Evolutionary conservation across 768 basidiomycete genomes (phyloP), one percentile per base, ranked within the genome.

Genomic region (Pleurotus tuber-regium): DNA sequence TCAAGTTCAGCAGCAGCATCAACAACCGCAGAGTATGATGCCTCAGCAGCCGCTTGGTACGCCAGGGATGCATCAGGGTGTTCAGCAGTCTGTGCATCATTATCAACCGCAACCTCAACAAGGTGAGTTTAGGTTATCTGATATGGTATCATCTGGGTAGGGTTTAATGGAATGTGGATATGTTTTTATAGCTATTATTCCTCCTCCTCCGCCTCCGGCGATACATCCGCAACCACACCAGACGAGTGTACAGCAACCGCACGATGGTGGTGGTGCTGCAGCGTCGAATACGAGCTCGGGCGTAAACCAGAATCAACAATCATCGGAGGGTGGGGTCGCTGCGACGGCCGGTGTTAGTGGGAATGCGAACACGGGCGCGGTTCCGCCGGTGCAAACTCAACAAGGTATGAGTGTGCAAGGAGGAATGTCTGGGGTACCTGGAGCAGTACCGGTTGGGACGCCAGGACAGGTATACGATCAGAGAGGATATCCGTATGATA

Each of bases 1-100:
- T 28, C 39, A 38, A 36, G 62, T 64, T 35, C 66, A 66, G 5
- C 66, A 67, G 35, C 63, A 66, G 38, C 67, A 66, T 30, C 63
- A 62, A 28, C 64, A 55, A 46, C 53, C 53, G 48, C 54, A 43
- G 33, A 26, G 31, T 8, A 8, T 36, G 21, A 31, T 31, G 11
- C 57, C 54, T 41, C 57, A 57, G 11, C 56, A 52, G 36, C 57
- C 49, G 25, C 50, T 50, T 31, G 29, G 44, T 23, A 49, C 29
- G 18, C 54, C 52, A 35, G 35, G 35, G 35, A 38, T 38, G 29
- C 18, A 48, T 29, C 24, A 10, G 14, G 14, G 44, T 47, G 31
- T 46, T 23, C 12, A 12, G 21, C 43, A 24, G 21, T 26, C n/a
- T 6, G 28, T 46, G n/a, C 26, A 28, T 46, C 4, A n/a, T 40